Percentiles rank a stretch among this genome's conserved stretches.
phyloP scores from a whole-genome alignment of 306 rosid genomes.

The Phaseolus lunatus region DNA sequence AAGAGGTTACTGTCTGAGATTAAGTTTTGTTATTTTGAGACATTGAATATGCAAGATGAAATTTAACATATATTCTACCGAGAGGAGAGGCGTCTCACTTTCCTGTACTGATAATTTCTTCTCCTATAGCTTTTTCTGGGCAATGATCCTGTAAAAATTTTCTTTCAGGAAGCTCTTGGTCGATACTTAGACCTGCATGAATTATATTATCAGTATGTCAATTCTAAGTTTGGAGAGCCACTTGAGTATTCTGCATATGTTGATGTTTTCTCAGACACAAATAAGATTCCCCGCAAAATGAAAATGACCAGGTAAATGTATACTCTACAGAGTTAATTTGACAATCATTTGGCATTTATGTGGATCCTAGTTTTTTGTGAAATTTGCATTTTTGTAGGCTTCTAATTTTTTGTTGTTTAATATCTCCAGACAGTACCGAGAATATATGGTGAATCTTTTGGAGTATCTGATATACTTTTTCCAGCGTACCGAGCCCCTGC shows the following conservation, averaged over 20 bases:
- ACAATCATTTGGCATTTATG: neutral
- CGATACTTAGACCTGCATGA: constrained; percentile 92
- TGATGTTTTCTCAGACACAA: constrained; percentile 75
- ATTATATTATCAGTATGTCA: constrained; percentile 73
- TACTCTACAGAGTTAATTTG: neutral
- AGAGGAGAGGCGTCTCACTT: constrained; percentile 15
- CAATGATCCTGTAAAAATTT: constrained; percentile 40
- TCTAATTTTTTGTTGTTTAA: constrained; percentile 35
- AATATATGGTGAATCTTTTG: constrained; percentile 74
- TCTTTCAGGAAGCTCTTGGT: constrained; percentile 86
- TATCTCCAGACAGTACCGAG: constrained; percentile 78
- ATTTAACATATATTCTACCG: constrained; percentile 15
- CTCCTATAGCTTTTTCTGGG: constrained; percentile 40
- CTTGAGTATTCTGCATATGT: constrained; percentile 88
- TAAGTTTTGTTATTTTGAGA: constrained; percentile 4
- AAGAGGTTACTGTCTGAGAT: constrained; percentile 12
- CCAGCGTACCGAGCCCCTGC: constrained; percentile 96
- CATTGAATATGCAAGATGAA: constrained; percentile 22
- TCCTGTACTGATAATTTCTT: neutral
- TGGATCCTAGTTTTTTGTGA: neutral
- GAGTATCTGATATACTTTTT: constrained; percentile 79
- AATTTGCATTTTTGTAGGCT: neutral
- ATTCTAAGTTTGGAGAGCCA: constrained; percentile 96
- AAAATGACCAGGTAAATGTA: constrained; percentile 65
- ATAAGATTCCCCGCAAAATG: constrained; percentile 76